Conservation (phyloP, 257 asterid genomes). For the Jacaranda copaia region DNA sequence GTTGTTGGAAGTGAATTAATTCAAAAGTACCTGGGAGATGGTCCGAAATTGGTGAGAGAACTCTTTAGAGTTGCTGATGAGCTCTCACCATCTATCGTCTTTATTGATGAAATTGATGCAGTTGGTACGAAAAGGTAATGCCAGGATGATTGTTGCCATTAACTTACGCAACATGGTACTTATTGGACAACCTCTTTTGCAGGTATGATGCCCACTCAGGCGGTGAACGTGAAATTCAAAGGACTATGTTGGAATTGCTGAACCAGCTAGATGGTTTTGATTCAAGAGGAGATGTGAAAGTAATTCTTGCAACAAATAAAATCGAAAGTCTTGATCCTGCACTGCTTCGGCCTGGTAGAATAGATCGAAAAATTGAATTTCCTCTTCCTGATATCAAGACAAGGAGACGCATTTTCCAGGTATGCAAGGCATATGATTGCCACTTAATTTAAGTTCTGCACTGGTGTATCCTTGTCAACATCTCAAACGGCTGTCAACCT, state of each 20-base stretch:
- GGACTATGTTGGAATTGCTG: conserved; percentile 92
- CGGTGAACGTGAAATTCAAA: conserved; percentile 97
- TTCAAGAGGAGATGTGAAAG: conserved; percentile 95
- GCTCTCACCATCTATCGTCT: conserved; percentile 91
- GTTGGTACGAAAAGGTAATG: conserved; percentile 86
- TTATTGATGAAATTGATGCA: conserved; percentile 95
- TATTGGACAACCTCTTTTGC: conserved; percentile 22
- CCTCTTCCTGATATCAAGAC: conserved; percentile 71
- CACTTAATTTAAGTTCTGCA: background rate
- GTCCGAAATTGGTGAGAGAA: conserved; percentile 95
- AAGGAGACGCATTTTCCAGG: conserved; percentile 65
- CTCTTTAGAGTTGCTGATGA: conserved; percentile 97
- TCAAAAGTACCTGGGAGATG: conserved; percentile 95
- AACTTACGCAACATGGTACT: conserved; percentile 14
- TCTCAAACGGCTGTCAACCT: background rate
- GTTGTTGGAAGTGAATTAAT: conserved; percentile 97
- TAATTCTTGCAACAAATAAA: conserved; percentile 90
- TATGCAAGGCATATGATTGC: conserved; percentile 21
- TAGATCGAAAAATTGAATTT: conserved; percentile 62
- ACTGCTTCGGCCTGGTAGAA: conserved; percentile 65
- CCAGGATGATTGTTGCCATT: conserved; percentile 10
- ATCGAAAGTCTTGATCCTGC: conserved; percentile 78
- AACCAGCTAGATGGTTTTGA: conserved; percentile 95
- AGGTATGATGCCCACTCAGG: conserved; percentile 98
- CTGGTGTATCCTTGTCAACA: conserved; percentile 7